Percentiles rank a stretch among this genome's conserved stretches.
Evolutionary conservation across 1,284 basidiomycete species (phyloP).

Genomic region (Sanghuangporus baumii): DNA sequence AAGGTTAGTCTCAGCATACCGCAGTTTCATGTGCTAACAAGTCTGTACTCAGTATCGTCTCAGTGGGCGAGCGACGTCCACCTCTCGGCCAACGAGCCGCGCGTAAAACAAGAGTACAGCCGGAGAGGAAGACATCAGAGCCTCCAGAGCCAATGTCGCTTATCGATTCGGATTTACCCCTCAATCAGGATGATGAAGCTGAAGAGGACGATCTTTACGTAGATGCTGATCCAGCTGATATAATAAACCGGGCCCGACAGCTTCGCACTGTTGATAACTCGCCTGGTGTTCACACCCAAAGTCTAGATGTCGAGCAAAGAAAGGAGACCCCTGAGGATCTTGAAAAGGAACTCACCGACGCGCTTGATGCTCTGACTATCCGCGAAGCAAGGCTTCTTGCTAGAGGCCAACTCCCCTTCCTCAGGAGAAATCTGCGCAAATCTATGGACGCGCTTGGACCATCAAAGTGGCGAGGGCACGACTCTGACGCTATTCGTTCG

Average conservation of each 20-base stretch:
- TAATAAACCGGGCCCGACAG: background rate
- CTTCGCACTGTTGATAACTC: background rate
- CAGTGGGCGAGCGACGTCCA: background rate
- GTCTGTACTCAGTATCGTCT: background rate
- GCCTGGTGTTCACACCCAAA: background rate
- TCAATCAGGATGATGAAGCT: background rate
- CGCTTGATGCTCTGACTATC: background rate
- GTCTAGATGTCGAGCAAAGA: background rate
- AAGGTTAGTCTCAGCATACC: background rate
- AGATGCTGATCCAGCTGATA: background rate
- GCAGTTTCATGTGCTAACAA: background rate
- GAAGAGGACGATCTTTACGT: background rate
- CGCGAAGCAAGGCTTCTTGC: background rate
- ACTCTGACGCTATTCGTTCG: background rate
- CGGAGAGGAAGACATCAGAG: background rate
- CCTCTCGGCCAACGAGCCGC: background rate
- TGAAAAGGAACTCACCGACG: background rate
- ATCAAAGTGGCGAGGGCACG: background rate
- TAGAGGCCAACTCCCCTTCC: slow-evolving; percentile 10
- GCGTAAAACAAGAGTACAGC: background rate
- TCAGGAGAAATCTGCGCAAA: slow-evolving; percentile 14
- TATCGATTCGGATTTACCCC: background rate
- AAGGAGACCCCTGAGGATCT: background rate
- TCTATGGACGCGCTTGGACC: slow-evolving; percentile 1
- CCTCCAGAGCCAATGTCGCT: background rate